Percentiles rank a stretch among this genome's conserved stretches.
These are phyloP conservation scores for Aspergillus persii DNA, from an alignment of 2,329 filamentous ascomycete species.

Conservation along the genomic window DNA sequence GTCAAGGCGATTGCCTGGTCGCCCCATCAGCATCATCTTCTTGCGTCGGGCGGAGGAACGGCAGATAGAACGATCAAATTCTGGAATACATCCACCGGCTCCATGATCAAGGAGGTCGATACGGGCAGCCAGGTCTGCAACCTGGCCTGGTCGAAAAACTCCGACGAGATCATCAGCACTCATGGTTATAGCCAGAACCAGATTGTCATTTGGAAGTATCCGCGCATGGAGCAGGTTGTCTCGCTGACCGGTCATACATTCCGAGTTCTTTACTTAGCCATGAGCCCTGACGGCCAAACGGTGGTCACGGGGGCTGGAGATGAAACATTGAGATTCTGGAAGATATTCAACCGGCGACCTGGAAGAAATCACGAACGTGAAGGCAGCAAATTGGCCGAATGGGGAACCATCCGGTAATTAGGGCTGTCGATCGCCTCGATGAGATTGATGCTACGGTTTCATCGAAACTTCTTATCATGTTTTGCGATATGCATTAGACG, in stretches of 20 bases:
- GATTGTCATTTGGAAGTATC: slow-evolving; percentile 99
- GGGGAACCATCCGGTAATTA: slow-evolving; percentile 73
- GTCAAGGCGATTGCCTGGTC: slow-evolving; percentile 99
- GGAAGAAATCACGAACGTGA: slow-evolving; percentile 67
- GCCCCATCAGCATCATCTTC: slow-evolving; percentile 85
- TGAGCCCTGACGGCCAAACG: slow-evolving; percentile 92
- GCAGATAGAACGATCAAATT: slow-evolving; percentile 97
- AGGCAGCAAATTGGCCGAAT: slow-evolving; percentile 66
- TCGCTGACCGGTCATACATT: slow-evolving; percentile 96
- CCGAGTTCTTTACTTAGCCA: slow-evolving; percentile 90
- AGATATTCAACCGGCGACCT: slow-evolving; percentile 82
- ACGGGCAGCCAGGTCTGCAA: slow-evolving; percentile 99
- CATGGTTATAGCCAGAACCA: slow-evolving; percentile 98
- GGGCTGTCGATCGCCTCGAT: slow-evolving; percentile 7
- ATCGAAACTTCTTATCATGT: slow-evolving; percentile 12
- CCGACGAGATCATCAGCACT: slow-evolving; percentile 94
- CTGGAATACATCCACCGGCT: slow-evolving; percentile 88
- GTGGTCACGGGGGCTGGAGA: slow-evolving; percentile 96
- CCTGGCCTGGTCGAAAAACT: slow-evolving; percentile 94
- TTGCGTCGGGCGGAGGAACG: slow-evolving; percentile 95
- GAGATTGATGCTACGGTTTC: slow-evolving; percentile 12
- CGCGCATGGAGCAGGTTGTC: slow-evolving; percentile 94
- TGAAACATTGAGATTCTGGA: slow-evolving; percentile 95
- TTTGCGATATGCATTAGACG: slow-evolving; percentile 33
- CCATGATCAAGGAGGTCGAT: slow-evolving; percentile 81